A percentile compares a stretch with the other conserved stretches of the same genome.
These are phyloP conservation scores for Chlorella sp. DNA, from an alignment of 139 green algal species.

Conservation along the genomic window DNA sequence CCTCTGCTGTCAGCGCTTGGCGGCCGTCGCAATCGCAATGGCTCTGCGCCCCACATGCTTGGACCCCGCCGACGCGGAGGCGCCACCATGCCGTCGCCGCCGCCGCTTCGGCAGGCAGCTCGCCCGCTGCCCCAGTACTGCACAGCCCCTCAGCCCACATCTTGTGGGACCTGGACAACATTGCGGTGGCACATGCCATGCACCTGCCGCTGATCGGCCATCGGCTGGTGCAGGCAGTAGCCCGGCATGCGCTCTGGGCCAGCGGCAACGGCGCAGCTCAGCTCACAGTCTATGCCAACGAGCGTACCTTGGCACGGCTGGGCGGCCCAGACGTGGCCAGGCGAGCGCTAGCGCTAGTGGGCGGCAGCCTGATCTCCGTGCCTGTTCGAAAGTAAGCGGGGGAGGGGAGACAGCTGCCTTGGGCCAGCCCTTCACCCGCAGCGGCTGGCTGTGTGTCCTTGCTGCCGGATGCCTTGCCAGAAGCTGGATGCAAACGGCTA, in stretches of 20 bases:
- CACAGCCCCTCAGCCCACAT: background rate
- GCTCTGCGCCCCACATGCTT: background rate
- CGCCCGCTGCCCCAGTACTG: background rate
- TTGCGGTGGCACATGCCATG: background rate
- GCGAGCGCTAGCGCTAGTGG: background rate
- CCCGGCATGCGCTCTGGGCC: background rate
- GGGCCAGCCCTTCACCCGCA: background rate
- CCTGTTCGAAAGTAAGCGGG: background rate
- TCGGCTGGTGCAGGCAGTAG: background rate
- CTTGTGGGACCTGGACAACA: conserved; percentile 25
- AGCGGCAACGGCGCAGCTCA: too few relatives aligned
- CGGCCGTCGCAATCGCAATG: background rate
- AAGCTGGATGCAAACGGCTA: too few relatives aligned
- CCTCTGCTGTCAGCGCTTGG: background rate
- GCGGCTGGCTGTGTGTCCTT: background rate
- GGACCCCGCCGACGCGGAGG: background rate
- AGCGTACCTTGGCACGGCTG: conserved; percentile 1
- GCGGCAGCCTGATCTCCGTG: background rate
- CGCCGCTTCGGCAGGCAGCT: background rate
- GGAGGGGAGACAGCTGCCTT: background rate
- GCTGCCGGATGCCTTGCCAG: too few relatives aligned
- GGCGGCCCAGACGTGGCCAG: background rate
- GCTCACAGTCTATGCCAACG: conserved; percentile 21
- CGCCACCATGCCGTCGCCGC: background rate
- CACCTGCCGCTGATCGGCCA: conserved; percentile 12